Conservation (phyloP, 345 rosid species). For the Hibiscus tridactylites region DNA sequence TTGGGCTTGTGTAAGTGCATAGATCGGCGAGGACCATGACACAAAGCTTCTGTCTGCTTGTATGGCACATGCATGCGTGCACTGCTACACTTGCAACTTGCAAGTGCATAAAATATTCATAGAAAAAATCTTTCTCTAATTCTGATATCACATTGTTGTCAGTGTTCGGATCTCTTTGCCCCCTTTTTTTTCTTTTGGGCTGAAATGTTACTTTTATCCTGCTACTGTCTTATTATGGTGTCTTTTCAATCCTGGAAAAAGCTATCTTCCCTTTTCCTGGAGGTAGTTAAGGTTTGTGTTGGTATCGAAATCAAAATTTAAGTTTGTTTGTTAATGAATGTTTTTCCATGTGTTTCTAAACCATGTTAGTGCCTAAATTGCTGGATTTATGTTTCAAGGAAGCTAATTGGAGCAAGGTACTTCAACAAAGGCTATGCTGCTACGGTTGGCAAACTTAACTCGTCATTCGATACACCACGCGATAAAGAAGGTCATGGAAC, state of each 20-base stretch:
- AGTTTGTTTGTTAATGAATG: background rate
- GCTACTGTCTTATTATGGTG: conserved; percentile 2
- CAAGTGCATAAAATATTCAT: background rate
- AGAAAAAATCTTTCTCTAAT: background rate
- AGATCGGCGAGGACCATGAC: background rate
- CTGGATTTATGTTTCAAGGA: conserved; percentile 32
- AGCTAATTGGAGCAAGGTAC: conserved; percentile 59
- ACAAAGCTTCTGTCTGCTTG: conserved; percentile 3
- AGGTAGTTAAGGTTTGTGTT: background rate
- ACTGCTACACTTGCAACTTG: background rate
- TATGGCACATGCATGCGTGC: background rate
- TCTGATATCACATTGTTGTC: conserved; percentile 1
- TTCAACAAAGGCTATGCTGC: conserved; percentile 49
- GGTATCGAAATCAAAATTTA: background rate
- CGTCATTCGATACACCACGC: conserved; percentile 49
- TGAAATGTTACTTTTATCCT: background rate
- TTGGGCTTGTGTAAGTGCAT: background rate
- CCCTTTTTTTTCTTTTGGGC: background rate
- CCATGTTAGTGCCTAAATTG: background rate
- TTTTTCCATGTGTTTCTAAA: background rate
- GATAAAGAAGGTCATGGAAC: conserved; percentile 83
- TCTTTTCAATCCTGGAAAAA: background rate
- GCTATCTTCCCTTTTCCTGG: background rate
- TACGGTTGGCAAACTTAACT: conserved; percentile 37
- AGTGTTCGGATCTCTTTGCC: background rate